Evolutionary conservation across 192 early-diverging fungal species (phyloP), one percentile per base, ranked within the genome.

Genomic region (Oehlia diaphana): DNA sequence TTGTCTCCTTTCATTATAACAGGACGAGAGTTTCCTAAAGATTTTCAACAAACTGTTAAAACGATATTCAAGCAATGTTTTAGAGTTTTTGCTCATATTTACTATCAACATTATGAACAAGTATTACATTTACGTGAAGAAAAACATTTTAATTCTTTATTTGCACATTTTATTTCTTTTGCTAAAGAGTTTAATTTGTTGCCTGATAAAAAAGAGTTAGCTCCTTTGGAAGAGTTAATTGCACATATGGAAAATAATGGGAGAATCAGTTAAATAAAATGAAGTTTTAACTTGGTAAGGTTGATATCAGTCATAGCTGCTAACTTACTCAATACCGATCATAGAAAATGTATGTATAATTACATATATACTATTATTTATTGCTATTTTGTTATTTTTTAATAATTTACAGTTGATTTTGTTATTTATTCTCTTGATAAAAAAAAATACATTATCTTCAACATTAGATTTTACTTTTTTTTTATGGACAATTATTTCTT

Each of bases 151-250:
- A 99, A 99, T 88, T 94, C 97, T 3, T 86, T 99, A 16, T 97
- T 97, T 91, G 95, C 97, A 2, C 96, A 99, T 80, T 95, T 99
- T 83, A 89, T 96, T 49, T 94, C 94, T 13, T 99, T 99, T 86
- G 91, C 91, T 31, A 90, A 90, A 77, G 96, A 96, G 82, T 99
- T 97, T 88, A 96, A 97, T 79, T 86, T 98, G 47, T 75, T 99
- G 53, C 67, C 67, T 21, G 96, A 98, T 69, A 93, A 93, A 81
- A 97, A 96, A 86, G 97, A 98, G 71, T 83, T 94, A 76, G 86
- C 88, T 37, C 94, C 95, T 19, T 85, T 98, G 87, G 83, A 85
- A 39, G 95, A 96, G 26, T 86, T 97, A 49, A 93, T 97, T 76
- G 86, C 86, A 16, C 76, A 78, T 37, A 85, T 85, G 84, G 84